Percentiles rank a stretch among this genome's conserved stretches.
phyloP scores from a whole-genome alignment of 805 yeast genomes.

The Metschnikowia reukaufii region DNA sequence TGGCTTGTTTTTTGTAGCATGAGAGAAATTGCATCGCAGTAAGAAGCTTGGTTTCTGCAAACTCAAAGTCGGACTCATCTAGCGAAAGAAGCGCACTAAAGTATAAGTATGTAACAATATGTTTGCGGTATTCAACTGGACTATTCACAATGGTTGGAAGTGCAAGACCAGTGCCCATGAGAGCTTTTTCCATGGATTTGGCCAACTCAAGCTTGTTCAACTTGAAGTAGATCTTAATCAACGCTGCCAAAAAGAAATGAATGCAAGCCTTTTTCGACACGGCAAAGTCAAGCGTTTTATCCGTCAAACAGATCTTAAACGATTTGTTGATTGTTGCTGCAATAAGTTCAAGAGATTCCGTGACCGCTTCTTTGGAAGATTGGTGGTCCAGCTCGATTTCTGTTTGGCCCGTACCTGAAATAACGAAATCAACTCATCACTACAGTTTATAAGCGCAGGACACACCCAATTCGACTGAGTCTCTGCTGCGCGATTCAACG shows the following conservation, averaged over 20 bases:
- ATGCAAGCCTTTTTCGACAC: conserved; percentile 61
- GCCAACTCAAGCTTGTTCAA: conserved; percentile 71
- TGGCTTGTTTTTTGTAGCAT: conserved; percentile 21
- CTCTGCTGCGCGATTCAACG: conserved; percentile 54
- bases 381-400: conserved; percentile 26
- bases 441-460: conserved; percentile 39
- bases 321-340: conserved; percentile 69
- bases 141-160: conserved; percentile 45
- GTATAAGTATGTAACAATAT: conserved; percentile 59
- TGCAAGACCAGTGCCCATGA: conserved; percentile 51
- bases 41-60: conserved; percentile 51
- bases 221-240: conserved; percentile 68
- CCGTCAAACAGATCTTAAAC: conserved; percentile 76
- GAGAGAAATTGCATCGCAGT: conserved; percentile 45
- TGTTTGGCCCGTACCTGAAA: conserved; percentile 36
- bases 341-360: conserved; percentile 45
- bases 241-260: conserved; percentile 66
- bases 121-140: conserved; percentile 36
- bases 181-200: conserved; percentile 68
- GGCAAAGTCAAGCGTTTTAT: conserved; percentile 54
- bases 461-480: conserved; percentile 54
- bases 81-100: conserved; percentile 67
- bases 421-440: conserved; percentile 42
- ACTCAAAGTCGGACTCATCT: conserved; percentile 58
- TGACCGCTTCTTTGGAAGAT: conserved; percentile 13